These are phyloP conservation scores for Pestalotiopsis sp. DNA, from an alignment of 2,329 filamentous ascomycete species.

Conservation along the genomic window DNA sequence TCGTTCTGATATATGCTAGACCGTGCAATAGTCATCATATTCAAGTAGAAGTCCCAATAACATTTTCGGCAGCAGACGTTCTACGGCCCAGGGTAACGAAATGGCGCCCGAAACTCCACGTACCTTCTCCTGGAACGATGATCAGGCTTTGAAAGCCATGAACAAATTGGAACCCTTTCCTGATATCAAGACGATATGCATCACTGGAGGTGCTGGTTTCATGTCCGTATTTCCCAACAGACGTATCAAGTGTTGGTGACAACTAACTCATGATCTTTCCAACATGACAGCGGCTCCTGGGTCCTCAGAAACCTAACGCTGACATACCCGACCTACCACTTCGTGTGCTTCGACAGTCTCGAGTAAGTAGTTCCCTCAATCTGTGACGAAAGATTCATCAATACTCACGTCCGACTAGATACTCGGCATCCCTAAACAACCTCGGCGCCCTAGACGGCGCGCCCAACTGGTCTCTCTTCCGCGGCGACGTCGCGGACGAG, in stretches of 20 bases:
- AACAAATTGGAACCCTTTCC: slow-evolving; percentile 71
- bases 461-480: slow-evolving; percentile 77
- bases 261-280: not conserved
- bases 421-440: slow-evolving; percentile 81
- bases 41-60: no score
- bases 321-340: slow-evolving; percentile 76
- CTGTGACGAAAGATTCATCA: not conserved
- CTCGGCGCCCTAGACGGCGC: slow-evolving; percentile 68
- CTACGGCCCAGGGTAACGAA: not conserved
- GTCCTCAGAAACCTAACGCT: slow-evolving; percentile 76
- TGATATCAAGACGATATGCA: slow-evolving; percentile 78
- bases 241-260: not conserved
- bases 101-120: not conserved
- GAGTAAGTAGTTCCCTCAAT: slow-evolving; percentile 48
- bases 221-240: slow-evolving; percentile 59
- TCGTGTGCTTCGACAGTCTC: slow-evolving; percentile 83
- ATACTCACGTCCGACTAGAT: not conserved
- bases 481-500: slow-evolving; percentile 76
- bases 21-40: no score
- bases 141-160: slow-evolving; percentile 69
- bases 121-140: slow-evolving; percentile 64
- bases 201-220: slow-evolving; percentile 84
- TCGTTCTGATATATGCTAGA: no score
- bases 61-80: no score
- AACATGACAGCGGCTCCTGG: slow-evolving; percentile 72